phyloP scores from a whole-genome alignment of 805 yeast species.

The Pachysolen tannophilus region DNA sequence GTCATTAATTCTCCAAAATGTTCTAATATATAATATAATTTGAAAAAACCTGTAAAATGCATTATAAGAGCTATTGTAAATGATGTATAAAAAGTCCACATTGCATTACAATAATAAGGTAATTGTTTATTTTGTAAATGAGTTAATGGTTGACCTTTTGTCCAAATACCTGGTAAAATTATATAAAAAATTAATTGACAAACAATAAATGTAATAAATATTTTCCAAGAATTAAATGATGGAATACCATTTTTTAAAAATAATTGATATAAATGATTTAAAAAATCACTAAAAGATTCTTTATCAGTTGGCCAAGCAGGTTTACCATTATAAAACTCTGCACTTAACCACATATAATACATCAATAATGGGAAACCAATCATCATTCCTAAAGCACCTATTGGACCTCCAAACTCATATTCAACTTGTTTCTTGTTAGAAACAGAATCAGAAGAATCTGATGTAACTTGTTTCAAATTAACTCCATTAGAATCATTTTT shows the following conservation, averaged over 20 bases:
- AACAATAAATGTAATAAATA: conserved; percentile 63
- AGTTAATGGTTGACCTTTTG: conserved; percentile 86
- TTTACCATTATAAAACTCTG: conserved; percentile 67
- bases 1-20: conserved; percentile 90
- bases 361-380: conserved; percentile 84
- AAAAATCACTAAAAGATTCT: conserved; percentile 46
- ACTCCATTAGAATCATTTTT: not conserved
- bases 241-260: conserved; percentile 53
- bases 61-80: conserved; percentile 47
- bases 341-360: conserved; percentile 96
- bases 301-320: conserved; percentile 60
- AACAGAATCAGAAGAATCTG: too few relatives aligned
- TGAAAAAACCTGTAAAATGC: conserved; percentile 71
- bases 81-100: conserved; percentile 72
- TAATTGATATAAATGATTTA: conserved; percentile 33
- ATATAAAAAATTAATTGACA: conserved; percentile 71
- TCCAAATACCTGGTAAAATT: conserved; percentile 88
- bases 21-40: conserved; percentile 67
- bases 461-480: too few relatives aligned
- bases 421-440: conserved; percentile 44
- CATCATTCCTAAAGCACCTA: conserved; percentile 89
- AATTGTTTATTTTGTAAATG: conserved; percentile 76
- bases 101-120: conserved; percentile 91
- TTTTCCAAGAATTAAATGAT: conserved; percentile 49
- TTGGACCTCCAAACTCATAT: conserved; percentile 91